phyloP scores from a whole-genome alignment of 208 protist genomes.

The Sergeia podlipaevii region DNA sequence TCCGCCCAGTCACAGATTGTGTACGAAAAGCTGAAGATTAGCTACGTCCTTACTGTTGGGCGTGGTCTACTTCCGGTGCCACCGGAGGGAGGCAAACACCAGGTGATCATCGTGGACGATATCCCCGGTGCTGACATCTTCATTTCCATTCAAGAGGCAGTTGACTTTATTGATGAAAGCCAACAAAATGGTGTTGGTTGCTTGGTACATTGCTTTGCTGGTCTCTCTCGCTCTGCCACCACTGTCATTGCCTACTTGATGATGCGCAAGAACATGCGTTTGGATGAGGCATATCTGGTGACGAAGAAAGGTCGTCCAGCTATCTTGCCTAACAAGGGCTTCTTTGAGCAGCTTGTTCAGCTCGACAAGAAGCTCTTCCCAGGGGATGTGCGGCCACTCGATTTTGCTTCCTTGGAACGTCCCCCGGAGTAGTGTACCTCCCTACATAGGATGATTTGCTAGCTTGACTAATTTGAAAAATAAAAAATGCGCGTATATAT shows the following conservation, averaged over 20 bases:
- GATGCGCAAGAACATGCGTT: slow-evolving; percentile 74
- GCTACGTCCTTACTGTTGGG: slow-evolving; percentile 78
- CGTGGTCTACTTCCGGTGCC: slow-evolving; percentile 62
- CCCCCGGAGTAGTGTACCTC: slow-evolving; percentile 4
- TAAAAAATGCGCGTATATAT: too few species aligned
- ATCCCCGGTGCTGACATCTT: slow-evolving; percentile 79
- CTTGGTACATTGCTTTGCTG: slow-evolving; percentile 90
- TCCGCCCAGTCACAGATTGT: slow-evolving; percentile 83
- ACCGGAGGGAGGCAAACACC: slow-evolving; percentile 63
- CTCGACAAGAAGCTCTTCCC: slow-evolving; percentile 67
- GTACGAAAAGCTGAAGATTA: slow-evolving; percentile 80
- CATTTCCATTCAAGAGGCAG: slow-evolving; percentile 68
- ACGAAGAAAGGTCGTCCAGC: slow-evolving; percentile 70
- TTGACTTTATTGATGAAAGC: slow-evolving; percentile 79
- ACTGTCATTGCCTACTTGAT: slow-evolving; percentile 89
- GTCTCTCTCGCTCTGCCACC: slow-evolving; percentile 85
- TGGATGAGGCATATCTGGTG: slow-evolving; percentile 80
- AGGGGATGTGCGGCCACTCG: slow-evolving; percentile 33
- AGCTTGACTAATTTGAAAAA: too few species aligned
- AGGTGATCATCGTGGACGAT: slow-evolving; percentile 79
- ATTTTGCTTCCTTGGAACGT: slow-evolving; percentile 48
- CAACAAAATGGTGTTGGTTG: slow-evolving; percentile 44
- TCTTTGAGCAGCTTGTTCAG: slow-evolving; percentile 72
- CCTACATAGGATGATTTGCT: too few species aligned
- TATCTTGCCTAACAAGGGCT: slow-evolving; percentile 82